These are phyloP conservation scores for Gossypium laxum DNA, from an alignment of 441 rosid genomes.

Conservation along the genomic window DNA sequence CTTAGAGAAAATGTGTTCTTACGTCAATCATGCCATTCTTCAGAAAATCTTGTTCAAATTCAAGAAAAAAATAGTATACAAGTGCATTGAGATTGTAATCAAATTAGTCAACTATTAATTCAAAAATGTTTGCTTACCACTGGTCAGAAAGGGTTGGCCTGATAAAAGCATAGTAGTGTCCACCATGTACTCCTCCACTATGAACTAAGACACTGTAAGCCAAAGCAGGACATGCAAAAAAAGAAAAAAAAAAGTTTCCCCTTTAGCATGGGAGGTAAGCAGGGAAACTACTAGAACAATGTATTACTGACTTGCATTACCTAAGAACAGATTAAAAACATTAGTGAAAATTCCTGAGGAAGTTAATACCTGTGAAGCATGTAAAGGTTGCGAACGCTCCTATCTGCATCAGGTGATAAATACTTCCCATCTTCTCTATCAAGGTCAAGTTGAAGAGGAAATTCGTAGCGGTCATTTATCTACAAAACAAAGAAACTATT, in stretches of 20 bases:
- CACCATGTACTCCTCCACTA: conserved; percentile 88
- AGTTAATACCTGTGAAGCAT: conserved; percentile 68
- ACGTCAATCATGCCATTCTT: background rate
- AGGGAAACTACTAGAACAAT: background rate
- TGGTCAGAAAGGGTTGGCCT: conserved; percentile 82
- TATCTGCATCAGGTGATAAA: conserved; percentile 79
- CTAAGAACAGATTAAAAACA: background rate
- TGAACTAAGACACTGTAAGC: conserved; percentile 70
- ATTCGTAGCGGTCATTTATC: conserved; percentile 89
- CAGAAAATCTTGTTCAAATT: background rate
- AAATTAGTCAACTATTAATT: background rate
- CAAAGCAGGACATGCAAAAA: conserved; percentile 16
- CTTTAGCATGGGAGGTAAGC: background rate
- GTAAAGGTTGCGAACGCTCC: conserved; percentile 77
- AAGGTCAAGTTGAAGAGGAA: conserved; percentile 88
- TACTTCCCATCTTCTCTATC: conserved; percentile 74
- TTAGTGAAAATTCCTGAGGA: background rate
- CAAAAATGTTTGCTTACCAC: conserved; percentile 37
- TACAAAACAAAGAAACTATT: conserved; percentile 23
- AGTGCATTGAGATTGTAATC: background rate
- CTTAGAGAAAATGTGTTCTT: background rate
- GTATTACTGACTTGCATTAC: background rate
- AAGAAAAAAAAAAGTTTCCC: background rate
- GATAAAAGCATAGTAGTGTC: conserved; percentile 84
- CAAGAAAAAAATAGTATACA: background rate